Conservation (phyloP, 2,329 filamentous ascomycete species). For the Aspergillus sp. region DNA sequence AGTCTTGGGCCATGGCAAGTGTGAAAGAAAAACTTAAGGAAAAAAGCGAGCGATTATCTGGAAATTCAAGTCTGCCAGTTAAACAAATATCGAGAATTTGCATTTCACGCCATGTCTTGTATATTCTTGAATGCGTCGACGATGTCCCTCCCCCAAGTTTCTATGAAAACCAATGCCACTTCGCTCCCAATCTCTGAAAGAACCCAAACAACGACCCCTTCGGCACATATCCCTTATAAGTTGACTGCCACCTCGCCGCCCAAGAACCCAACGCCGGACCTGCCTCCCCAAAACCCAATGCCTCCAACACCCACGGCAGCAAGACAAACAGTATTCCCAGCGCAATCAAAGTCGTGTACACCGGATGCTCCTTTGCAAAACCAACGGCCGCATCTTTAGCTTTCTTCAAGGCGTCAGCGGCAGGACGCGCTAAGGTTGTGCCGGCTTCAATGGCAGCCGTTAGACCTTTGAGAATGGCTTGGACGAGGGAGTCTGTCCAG, state of each 20-base stretch:
- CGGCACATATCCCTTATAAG: constrained; percentile 35
- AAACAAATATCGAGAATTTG: too few relatives aligned
- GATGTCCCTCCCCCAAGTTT: too few relatives aligned
- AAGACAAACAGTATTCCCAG: constrained; percentile 18
- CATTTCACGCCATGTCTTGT: too few relatives aligned
- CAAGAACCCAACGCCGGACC: constrained; percentile 27
- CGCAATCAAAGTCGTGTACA: constrained; percentile 18
- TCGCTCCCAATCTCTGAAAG: constrained; percentile 40
- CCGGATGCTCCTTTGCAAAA: constrained; percentile 18
- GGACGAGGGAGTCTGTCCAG: constrained; percentile 10
- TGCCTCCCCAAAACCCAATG: constrained; percentile 20
- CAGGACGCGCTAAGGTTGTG: constrained; percentile 8
- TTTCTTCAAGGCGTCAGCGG: constrained; percentile 9
- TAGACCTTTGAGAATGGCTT: constrained; percentile 9
- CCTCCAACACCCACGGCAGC: constrained; percentile 19
- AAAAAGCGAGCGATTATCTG: too few relatives aligned
- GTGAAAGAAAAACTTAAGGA: too few relatives aligned
- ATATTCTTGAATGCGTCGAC: too few relatives aligned
- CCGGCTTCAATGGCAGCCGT: constrained; percentile 8
- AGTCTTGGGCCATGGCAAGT: too few relatives aligned
- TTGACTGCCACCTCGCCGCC: constrained; percentile 35
- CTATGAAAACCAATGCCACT: constrained; percentile 8
- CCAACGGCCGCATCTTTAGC: constrained; percentile 10
- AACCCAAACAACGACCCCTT: constrained; percentile 37
- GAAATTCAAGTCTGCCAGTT: too few relatives aligned